Evolutionary conservation across 2,329 filamentous ascomycete species (phyloP).

Genomic region (Cytospora paraplurivora): DNA sequence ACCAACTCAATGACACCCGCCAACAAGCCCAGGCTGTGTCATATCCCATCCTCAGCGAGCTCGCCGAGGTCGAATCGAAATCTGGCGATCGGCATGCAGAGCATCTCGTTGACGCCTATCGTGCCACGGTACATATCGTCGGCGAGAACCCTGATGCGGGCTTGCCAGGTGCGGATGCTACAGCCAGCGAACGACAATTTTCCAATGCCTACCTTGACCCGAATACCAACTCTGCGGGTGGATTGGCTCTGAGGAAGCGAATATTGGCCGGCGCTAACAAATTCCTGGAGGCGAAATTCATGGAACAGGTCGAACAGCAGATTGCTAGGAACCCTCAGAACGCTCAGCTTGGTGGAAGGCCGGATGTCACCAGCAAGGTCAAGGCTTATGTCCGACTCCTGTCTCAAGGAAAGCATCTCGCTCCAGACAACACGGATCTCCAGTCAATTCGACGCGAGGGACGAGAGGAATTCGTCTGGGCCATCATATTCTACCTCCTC

Average conservation of each 20-base stretch:
- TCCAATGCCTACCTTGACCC: slow-evolving; percentile 77
- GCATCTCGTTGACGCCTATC: slow-evolving; percentile 80
- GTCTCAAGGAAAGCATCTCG: slow-evolving; percentile 78
- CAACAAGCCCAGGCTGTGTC: slow-evolving; percentile 52
- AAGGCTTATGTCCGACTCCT: slow-evolving; percentile 88
- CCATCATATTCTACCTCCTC: slow-evolving; percentile 88
- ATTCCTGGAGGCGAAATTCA: slow-evolving; percentile 82
- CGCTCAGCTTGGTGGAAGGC: slow-evolving; percentile 85
- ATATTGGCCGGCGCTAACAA: slow-evolving; percentile 78
- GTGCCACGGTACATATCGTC: slow-evolving; percentile 76
- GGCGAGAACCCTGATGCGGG: slow-evolving; percentile 67
- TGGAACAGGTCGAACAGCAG: slow-evolving; percentile 72
- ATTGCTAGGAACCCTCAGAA: slow-evolving; percentile 85
- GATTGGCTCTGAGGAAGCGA: slow-evolving; percentile 70
- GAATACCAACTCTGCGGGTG: slow-evolving; percentile 62
- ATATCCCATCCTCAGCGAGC: slow-evolving; percentile 75
- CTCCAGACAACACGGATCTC: slow-evolving; percentile 76
- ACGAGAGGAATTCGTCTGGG: slow-evolving; percentile 87
- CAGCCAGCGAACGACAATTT: slow-evolving; percentile 75
- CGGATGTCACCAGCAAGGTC: slow-evolving; percentile 86
- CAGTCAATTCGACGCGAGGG: slow-evolving; percentile 47
- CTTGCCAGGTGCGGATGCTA: slow-evolving; percentile 60
- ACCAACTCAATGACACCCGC: slow-evolving; percentile 76
- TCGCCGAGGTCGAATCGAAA: slow-evolving; percentile 72
- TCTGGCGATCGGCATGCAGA: slow-evolving; percentile 71